A percentile compares a stretch with the other conserved stretches of the same genome.
These are phyloP conservation scores for Starmerella sp. DNA, from an alignment of 805 yeast species.

Conservation along the genomic window DNA sequence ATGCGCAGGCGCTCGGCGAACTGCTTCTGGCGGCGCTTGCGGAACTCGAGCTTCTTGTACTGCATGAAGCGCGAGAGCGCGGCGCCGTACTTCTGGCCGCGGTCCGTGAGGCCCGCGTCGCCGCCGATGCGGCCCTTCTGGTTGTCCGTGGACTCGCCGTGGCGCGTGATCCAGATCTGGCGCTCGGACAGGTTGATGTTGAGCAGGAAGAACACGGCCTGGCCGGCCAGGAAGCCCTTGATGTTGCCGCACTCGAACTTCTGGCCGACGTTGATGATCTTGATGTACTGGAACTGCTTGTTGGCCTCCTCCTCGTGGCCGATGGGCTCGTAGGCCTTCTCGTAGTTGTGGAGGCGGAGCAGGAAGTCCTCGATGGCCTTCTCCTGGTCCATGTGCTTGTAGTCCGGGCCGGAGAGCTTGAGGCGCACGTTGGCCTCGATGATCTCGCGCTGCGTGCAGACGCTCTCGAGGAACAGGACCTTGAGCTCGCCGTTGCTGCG, in stretches of 20 bases:
- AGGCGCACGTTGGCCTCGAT: constrained; percentile 75
- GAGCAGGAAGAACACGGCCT: constrained; percentile 77
- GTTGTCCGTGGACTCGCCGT: constrained; percentile 85
- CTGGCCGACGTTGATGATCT: constrained; percentile 92
- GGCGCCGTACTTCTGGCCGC: constrained; percentile 65
- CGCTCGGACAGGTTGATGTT: constrained; percentile 82
- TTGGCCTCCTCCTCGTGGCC: constrained; percentile 61
- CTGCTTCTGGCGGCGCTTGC: constrained; percentile 47
- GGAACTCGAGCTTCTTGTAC: constrained; percentile 56
- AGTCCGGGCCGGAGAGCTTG: constrained; percentile 89
- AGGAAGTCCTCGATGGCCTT: constrained; percentile 72
- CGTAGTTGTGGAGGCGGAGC: constrained; percentile 70
- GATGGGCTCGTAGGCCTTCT: constrained; percentile 80
- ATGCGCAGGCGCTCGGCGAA: constrained; percentile 38
- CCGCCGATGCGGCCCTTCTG: constrained; percentile 85
- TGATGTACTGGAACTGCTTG: constrained; percentile 67
- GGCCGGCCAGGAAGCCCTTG: constrained; percentile 80
- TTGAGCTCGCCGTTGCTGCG: constrained; percentile 41
- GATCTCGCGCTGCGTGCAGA: constrained; percentile 68
- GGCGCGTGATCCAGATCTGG: constrained; percentile 90
- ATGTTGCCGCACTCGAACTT: constrained; percentile 88
- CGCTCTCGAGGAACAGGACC: constrained; percentile 74
- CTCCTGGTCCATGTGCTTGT: constrained; percentile 70
- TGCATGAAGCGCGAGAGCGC: constrained; percentile 67
- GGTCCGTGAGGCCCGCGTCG: constrained; percentile 64